Evolutionary conservation across 805 yeast genomes (phyloP).

Genomic region (Danielozyma ontarioensis): DNA sequence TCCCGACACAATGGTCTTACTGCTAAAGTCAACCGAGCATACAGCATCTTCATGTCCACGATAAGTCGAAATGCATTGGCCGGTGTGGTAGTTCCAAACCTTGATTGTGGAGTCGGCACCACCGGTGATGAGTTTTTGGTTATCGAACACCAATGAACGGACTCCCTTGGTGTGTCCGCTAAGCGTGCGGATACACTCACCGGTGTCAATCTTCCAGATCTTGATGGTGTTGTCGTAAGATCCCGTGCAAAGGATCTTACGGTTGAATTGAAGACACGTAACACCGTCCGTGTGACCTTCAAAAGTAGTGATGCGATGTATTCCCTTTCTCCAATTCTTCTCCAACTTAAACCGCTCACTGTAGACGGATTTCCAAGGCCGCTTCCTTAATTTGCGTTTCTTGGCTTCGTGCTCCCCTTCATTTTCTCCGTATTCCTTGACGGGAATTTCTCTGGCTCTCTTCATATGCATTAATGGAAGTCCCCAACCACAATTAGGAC

Average conservation of each 20-base stretch:
- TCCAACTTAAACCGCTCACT: constrained; percentile 88
- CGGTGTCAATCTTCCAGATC: constrained; percentile 87
- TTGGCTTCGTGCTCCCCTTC: constrained; percentile 5
- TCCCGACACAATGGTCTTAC: constrained; percentile 84
- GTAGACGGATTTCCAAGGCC: constrained; percentile 96
- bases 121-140: constrained; percentile 85
- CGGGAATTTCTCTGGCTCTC: constrained; percentile 49
- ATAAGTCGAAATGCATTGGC: constrained; percentile 90
- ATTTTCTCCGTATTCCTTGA: constrained; percentile 10
- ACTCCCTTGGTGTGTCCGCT: constrained; percentile 90
- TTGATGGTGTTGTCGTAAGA: constrained; percentile 87
- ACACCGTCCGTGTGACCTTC: constrained; percentile 85
- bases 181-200: constrained; percentile 69
- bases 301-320: constrained; percentile 57
- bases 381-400: constrained; percentile 20
- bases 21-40: constrained; percentile 72
- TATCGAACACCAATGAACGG: constrained; percentile 78
- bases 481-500: constrained; percentile 99
- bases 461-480: constrained; percentile 90
- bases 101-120: constrained; percentile 87
- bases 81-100: constrained; percentile 95
- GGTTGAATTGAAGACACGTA: constrained; percentile 80
- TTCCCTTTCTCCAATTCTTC: constrained; percentile 90
- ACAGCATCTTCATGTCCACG: constrained; percentile 89
- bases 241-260: constrained; percentile 76